These are phyloP conservation scores for Artemisia argyi DNA, from an alignment of 129 eudicot species.

Conservation along the genomic window DNA sequence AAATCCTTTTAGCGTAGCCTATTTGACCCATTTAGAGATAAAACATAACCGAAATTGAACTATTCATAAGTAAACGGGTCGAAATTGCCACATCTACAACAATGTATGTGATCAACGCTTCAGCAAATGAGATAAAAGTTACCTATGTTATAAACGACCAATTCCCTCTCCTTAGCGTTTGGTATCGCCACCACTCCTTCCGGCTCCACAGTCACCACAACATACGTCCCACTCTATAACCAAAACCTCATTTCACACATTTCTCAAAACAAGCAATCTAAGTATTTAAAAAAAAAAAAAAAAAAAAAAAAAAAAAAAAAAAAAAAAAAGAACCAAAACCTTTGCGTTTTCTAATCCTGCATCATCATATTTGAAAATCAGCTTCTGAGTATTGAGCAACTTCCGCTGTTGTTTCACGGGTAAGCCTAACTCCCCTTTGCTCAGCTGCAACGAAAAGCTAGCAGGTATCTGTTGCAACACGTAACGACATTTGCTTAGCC, in stretches of 20 bases:
- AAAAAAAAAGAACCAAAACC: slow-evolving; percentile 7
- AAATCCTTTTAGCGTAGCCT: no score
- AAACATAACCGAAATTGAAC: not conserved
- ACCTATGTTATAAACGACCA: slow-evolving; percentile 79
- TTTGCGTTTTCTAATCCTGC: no score
- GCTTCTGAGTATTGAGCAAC: slow-evolving; percentile 85
- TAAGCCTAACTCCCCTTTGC: slow-evolving; percentile 40
- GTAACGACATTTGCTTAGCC: not conserved
- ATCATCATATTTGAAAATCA: slow-evolving; percentile 68
- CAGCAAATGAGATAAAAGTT: slow-evolving; percentile 23
- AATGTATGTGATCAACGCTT: not conserved
- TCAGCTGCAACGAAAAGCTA: slow-evolving; percentile 67
- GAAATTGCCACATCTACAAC: not conserved
- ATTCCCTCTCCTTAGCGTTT: slow-evolving; percentile 59
- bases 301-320: no score
- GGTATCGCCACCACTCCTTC: slow-evolving; percentile 89
- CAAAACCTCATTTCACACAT: slow-evolving; percentile 9
- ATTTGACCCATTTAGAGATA: no score
- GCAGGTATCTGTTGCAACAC: slow-evolving; percentile 66
- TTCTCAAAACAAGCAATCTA: slow-evolving; percentile 8
- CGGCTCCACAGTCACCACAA: slow-evolving; percentile 69
- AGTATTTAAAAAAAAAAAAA: no score
- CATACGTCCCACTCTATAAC: slow-evolving; percentile 51
- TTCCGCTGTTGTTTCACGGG: slow-evolving; percentile 54
- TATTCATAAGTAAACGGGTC: not conserved